Conservation (phyloP, 768 basidiomycete species). For the Pholiota microspora region DNA sequence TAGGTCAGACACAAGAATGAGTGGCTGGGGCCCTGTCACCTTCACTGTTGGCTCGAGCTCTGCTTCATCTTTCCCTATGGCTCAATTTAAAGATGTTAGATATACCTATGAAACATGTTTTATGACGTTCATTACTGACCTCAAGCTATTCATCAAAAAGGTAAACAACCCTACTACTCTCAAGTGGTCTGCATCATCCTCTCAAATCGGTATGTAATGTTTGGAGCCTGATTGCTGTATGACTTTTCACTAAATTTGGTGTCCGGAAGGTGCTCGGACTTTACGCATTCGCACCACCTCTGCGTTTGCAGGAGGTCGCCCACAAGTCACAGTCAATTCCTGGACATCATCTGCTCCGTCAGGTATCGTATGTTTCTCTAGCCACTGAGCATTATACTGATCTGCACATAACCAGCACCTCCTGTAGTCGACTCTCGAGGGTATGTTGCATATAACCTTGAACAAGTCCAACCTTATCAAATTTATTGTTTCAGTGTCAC, state of each 20-base stretch:
- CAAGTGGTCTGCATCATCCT: slow-evolving; percentile 38
- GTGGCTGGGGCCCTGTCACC: slow-evolving; percentile 43
- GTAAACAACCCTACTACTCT: slow-evolving; percentile 45
- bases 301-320: slow-evolving; percentile 47
- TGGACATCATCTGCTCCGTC: slow-evolving; percentile 41
- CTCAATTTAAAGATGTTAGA: slow-evolving; percentile 40
- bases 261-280: slow-evolving; percentile 38
- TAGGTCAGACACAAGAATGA: slow-evolving; percentile 45
- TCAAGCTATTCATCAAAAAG: slow-evolving; percentile 16
- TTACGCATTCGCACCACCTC: slow-evolving; percentile 43
- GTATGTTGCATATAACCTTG: slow-evolving; percentile 21
- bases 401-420: slow-evolving; percentile 27
- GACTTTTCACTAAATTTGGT: too few relatives aligned
- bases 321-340: slow-evolving; percentile 41
- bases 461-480: too few relatives aligned
- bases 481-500: slow-evolving; percentile 32
- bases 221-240: background rate
- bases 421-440: slow-evolving; percentile 41
- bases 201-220: slow-evolving; percentile 34
- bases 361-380: slow-evolving; percentile 21
- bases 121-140: background rate
- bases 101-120: background rate
- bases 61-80: slow-evolving; percentile 45
- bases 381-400: background rate
- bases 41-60: slow-evolving; percentile 41